Evolutionary conservation across 257 asterid species (phyloP).

Genomic region (Echites panduratus): DNA sequence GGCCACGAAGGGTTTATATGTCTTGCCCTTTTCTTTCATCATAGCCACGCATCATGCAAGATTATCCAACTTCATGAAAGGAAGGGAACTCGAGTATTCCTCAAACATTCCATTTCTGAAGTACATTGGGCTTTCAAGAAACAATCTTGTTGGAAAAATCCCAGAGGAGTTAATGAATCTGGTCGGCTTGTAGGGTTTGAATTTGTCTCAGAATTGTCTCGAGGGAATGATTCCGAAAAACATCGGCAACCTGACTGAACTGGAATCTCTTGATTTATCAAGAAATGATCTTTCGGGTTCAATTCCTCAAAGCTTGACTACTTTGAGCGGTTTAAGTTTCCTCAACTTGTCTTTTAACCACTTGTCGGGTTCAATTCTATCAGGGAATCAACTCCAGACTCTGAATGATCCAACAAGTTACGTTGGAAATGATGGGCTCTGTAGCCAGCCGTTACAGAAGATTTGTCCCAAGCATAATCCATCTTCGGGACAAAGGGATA

Average conservation of each 20-base stretch:
- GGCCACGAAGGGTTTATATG: constrained; percentile 12
- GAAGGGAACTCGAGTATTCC: constrained; percentile 14
- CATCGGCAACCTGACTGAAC: constrained; percentile 21
- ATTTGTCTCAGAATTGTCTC: constrained; percentile 23
- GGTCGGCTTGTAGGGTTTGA: constrained; percentile 14
- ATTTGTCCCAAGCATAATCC: background rate
- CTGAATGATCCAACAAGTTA: constrained; percentile 9
- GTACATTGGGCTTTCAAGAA: constrained; percentile 16
- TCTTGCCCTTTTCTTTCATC: background rate
- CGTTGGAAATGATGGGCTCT: background rate
- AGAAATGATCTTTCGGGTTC: constrained; percentile 23
- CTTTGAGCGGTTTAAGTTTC: constrained; percentile 22
- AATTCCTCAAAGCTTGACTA: constrained; percentile 23
- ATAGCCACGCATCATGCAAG: background rate
- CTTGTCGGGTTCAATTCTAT: constrained; percentile 15
- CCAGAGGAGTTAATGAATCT: constrained; percentile 15
- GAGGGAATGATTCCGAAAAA: constrained; percentile 25
- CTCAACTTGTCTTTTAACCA: constrained; percentile 30
- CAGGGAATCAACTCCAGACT: constrained; percentile 27
- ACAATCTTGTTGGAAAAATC: constrained; percentile 10
- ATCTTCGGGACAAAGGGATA: too few species aligned
- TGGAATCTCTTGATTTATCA: constrained; percentile 33
- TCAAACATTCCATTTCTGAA: background rate
- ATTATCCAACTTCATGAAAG: constrained; percentile 9
- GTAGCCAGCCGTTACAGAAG: background rate